These are phyloP conservation scores for Termitomyces sp. DNA, from an alignment of 768 basidiomycete species.

Conservation along the genomic window DNA sequence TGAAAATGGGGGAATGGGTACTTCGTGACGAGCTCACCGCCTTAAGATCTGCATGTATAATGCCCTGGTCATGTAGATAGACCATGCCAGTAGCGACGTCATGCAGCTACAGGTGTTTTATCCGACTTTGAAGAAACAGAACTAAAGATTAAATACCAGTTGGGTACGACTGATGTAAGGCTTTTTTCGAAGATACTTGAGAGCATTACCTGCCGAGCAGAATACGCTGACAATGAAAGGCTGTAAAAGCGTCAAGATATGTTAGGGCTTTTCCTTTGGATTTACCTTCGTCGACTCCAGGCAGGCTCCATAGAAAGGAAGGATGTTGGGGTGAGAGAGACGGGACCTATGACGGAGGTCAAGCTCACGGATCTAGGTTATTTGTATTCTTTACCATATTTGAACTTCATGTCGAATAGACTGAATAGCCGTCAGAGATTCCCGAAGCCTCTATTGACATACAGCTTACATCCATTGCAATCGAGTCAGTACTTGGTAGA, in stretches of 20 bases:
- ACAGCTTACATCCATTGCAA: conserved; percentile 6
- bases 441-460: neutral
- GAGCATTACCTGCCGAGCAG: conserved; percentile 7
- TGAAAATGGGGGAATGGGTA: neutral
- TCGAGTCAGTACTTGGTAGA: conserved; percentile 4
- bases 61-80: conserved; percentile 17
- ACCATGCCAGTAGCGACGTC: conserved; percentile 19
- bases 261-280: no score
- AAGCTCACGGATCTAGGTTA: neutral
- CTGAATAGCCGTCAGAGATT: conserved; percentile 16
- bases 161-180: conserved; percentile 2
- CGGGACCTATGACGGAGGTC: conserved; percentile 24
- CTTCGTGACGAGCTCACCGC: conserved; percentile 11
- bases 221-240: conserved; percentile 10
- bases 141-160: conserved; percentile 5
- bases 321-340: conserved; percentile 34
- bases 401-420: conserved; percentile 34
- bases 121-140: neutral
- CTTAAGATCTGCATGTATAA: conserved; percentile 23
- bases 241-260: neutral
- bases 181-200: conserved; percentile 4
- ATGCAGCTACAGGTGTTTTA: conserved; percentile 8
- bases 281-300: conserved; percentile 29
- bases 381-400: conserved; percentile 26
- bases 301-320: conserved; percentile 44